Evolutionary conservation across 1,139 yeast species (phyloP), one percentile per base, ranked within the genome.

Genomic region (Sugiyamaella paludigena): DNA sequence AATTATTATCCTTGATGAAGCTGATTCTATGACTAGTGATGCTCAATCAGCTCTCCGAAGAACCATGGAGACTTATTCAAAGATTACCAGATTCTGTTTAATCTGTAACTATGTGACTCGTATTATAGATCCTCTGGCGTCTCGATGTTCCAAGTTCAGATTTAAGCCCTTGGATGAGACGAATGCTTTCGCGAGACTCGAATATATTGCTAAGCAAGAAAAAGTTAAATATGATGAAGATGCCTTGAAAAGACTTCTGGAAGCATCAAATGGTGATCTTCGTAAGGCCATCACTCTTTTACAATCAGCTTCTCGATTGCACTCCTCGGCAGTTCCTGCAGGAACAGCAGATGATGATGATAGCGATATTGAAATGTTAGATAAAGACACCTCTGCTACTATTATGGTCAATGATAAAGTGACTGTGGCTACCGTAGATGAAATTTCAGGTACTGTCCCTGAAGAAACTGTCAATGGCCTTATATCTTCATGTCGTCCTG

Each of bases 11-110:
- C 50, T 60, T 19, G 62, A 92, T 70, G 98, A 92, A 68, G 98
- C 98, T 0, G 98, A 92, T 66, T 87, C 95, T 15, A 92, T 92
- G 98, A 92, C 98, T n/a, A 81, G 87, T 42, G 98, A 92, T 67
- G 98, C 98, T 0, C 98, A 92, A 66, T 79, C 92, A 42, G 98
- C 98, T 0, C 73, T 92, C 53, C 80, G 98, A 70, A 79, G 98
- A 67, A 92, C 97, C 1, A 92, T 92, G 96, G 99, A 92, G 66
- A 87, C 85, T 6, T 92, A 89, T 68, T 86, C 97, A 2, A 79
- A 79, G 40, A 91, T 91, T 44, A 92, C 98, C 1, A 75, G 99
- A 58, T 92, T 92, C 69, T 91, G 98, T 67, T 72, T 92, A 56
- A 85, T 92, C 50, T 94, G 98, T 74, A 92, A 92, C 64, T 92